Evolutionary conservation across 2,329 filamentous ascomycete species (phyloP).

Genomic region (Hirsutella thompsonii): DNA sequence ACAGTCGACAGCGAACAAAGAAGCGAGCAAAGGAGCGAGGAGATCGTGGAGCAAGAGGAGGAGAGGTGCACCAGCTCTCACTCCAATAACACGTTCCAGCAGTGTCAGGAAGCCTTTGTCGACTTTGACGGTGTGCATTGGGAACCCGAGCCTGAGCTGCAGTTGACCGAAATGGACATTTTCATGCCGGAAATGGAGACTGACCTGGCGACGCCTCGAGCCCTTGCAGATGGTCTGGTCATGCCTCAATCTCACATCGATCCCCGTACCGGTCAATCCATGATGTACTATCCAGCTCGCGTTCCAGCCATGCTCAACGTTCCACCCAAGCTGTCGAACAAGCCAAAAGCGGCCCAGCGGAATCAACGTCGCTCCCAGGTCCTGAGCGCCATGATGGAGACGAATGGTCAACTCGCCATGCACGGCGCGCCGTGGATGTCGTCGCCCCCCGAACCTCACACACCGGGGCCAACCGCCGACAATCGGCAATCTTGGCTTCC

Average conservation of each 20-base stretch:
- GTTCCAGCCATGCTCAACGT: constrained; percentile 90
- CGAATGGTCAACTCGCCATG: constrained; percentile 4
- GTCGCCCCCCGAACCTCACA: constrained; percentile 7
- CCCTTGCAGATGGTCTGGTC: constrained; percentile 12
- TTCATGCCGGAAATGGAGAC: constrained; percentile 10
- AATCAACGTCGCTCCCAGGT: constrained; percentile 65
- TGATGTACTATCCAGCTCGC: constrained; percentile 92
- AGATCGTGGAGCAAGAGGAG: constrained; percentile 4
- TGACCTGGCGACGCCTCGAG: constrained; percentile 12
- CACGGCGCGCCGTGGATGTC: background rate
- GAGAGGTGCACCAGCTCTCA: constrained; percentile 30
- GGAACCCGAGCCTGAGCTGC: constrained; percentile 34
- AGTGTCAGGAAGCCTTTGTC: constrained; percentile 56
- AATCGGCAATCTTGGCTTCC: constrained; percentile 28
- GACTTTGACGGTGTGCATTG: constrained; percentile 77
- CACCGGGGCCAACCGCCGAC: constrained; percentile 7
- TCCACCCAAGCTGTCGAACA: constrained; percentile 72
- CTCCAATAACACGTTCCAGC: constrained; percentile 49
- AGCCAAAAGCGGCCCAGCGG: constrained; percentile 48
- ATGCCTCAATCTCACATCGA: constrained; percentile 47
- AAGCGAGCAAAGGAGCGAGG: background rate
- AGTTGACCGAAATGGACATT: constrained; percentile 3
- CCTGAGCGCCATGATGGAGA: constrained; percentile 43
- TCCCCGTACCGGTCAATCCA: constrained; percentile 56
- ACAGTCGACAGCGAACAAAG: background rate